Base-by-base conservation (phyloP, 129 eudicot species). In the Pseudognaphalium luteoalbum region DNA sequence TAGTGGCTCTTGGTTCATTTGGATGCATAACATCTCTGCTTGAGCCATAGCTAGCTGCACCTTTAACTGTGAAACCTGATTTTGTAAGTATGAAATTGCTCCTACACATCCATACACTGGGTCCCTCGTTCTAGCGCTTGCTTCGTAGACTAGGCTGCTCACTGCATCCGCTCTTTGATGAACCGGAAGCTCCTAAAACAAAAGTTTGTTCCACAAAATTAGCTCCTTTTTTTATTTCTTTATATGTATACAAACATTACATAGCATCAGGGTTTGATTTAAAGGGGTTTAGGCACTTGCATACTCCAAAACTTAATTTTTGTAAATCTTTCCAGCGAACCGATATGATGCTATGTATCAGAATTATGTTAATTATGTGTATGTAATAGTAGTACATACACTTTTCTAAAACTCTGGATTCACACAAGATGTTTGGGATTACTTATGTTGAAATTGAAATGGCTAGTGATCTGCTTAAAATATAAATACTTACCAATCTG, bases 21-120 rank as follows among this genome's bases (percentile, higher is more conserved):
- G 97, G 76, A 88, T 72, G 89, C 92, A 92, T 14, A 92, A 78
- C 11, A 92, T 88, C 83, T 92, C 98, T 0, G 98, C 86, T 61
- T 89, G 94, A 61, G 98, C 98, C 81, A 90, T 86, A 33, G 98
- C 98, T 56, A 92, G 86, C 42, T 92, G 94, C 94, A 84, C 90
- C 80, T 92, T 94, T 57, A 92, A 90, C 81, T 88, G 87, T 19
- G 96, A 81, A 28, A 92, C 98, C 68, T 92, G 85, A 75, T 77
- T 81, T 30, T 92, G 96, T 70, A 92, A 76, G 79, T 78, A 82
- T 1, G 92, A 89, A 69, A 92, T 90, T 1, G 90, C 92, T 8
- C 96, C 98, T 34, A 92, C 96, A 35, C 98, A 92, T 39, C 97
- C 97, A 56, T 92, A 89, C 6, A 92, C 93, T 0, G 97, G 97